A percentile compares a stretch with the other conserved stretches of the same genome.
These are phyloP conservation scores for Podosphaera leucotricha DNA, from an alignment of 2,329 filamentous ascomycete genomes.

Conservation along the genomic window DNA sequence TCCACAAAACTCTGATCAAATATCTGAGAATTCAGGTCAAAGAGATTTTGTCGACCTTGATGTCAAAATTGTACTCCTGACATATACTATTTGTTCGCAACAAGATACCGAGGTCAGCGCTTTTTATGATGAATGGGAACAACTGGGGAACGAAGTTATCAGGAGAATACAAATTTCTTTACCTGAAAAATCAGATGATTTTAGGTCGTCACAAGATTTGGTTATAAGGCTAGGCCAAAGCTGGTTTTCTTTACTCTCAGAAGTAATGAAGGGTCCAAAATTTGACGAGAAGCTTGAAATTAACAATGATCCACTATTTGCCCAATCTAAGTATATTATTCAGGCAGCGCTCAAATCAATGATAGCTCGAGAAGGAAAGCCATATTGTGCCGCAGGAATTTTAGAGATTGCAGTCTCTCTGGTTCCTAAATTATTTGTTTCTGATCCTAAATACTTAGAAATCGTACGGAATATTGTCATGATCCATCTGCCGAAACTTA, in stretches of 20 bases:
- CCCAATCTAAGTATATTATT: slow-evolving; percentile 8
- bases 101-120: slow-evolving; percentile 11
- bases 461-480: slow-evolving; percentile 27
- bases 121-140: slow-evolving; percentile 35
- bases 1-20: slow-evolving; percentile 5
- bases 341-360: slow-evolving; percentile 23
- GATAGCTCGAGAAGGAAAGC: slow-evolving; percentile 34
- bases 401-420: slow-evolving; percentile 27
- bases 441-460: slow-evolving; percentile 8
- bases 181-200: slow-evolving; percentile 62
- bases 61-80: not conserved
- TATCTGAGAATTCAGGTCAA: slow-evolving; percentile 4
- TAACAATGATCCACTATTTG: slow-evolving; percentile 2
- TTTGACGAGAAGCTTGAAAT: slow-evolving; percentile 1
- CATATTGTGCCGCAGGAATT: slow-evolving; percentile 37
- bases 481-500: slow-evolving; percentile 30
- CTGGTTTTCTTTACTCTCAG: slow-evolving; percentile 29
- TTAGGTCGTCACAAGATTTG: slow-evolving; percentile 44
- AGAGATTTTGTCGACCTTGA: slow-evolving; percentile 24
- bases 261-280: slow-evolving; percentile 15
- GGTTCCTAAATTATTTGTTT: slow-evolving; percentile 19
- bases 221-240: slow-evolving; percentile 41
- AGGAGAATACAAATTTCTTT: slow-evolving; percentile 48
- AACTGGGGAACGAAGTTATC: slow-evolving; percentile 36
- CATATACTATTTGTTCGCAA: not conserved